Base-by-base conservation (phyloP, 192 early-diverging fungal genomes). In the Gryganskiella cystojenkinii region DNA sequence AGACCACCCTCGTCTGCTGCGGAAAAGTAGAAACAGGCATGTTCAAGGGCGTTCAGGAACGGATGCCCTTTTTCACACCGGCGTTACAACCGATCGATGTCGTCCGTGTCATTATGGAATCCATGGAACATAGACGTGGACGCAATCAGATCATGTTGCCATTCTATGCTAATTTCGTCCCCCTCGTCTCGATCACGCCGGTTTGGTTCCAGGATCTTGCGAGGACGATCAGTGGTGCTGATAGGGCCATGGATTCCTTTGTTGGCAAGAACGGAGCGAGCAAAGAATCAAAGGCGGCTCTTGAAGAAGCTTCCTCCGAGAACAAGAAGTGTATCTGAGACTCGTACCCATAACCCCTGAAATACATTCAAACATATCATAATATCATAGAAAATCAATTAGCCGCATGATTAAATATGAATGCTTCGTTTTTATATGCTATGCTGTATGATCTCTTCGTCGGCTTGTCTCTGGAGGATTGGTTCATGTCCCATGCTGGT, bases 21-120 rank as follows among this genome's bases (percentile, higher is more conserved):
- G 95, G 92, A 11, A 79, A 90, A 20, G 84, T 93, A 37, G 76
- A 85, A 55, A 94, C 93, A 6, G 87, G 84, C 7, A 87, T 96
- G 82, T 96, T 96, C 71, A 52, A 70, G 4, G 92, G 91, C 0
- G 83, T 91, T 6, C 50, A 75, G 25, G 87, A 90, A 43, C 70
- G 72, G 7, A 53, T 60, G 47, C 87, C 88, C 10, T 91, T 87
- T 67, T 69, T 94, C n/a, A 85, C 89, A 13, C 92, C 93, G 0
- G 67, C 69, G 2, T 68, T 96, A 30, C 71, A 82, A 9, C 81
- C 92, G 0, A 67, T 85, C 13, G 80, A 90, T 15, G 86, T 96
- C 28, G 87, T 85, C 8, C 72, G 83, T 14, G 58, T 67, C 1
- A 87, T 95, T 33, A 80, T 92, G 54, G 80, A 63, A 10, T 85